A percentile compares a stretch with the other conserved stretches of the same genome.
Conservation (phyloP, 163 green algal genomes). For the Scenedesmus sp. region DNA sequence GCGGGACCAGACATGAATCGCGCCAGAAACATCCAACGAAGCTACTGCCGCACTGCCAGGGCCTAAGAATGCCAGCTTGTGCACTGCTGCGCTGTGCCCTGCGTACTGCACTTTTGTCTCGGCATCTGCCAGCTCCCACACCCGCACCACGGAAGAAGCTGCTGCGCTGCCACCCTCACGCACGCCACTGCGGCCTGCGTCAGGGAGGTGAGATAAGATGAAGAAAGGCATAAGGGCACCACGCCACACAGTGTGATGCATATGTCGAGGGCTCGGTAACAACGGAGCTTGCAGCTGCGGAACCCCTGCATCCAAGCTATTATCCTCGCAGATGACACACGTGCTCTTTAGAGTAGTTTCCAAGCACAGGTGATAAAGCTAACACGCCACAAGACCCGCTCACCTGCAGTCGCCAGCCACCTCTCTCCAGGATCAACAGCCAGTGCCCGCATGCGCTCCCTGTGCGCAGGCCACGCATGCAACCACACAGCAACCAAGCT, state of each 20-base stretch:
- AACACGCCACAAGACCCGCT: too few relatives aligned
- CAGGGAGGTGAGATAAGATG: not conserved
- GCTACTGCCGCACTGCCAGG: not conserved
- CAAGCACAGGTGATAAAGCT: too few relatives aligned
- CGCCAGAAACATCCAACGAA: slow-evolving; percentile 34
- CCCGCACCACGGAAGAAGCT: slow-evolving; percentile 48
- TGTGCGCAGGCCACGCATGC: too few relatives aligned
- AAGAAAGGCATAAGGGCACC: not conserved
- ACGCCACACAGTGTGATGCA: not conserved
- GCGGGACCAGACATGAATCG: slow-evolving; percentile 35
- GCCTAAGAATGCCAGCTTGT: not conserved
- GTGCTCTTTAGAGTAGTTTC: too few relatives aligned
- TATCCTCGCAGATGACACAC: too few relatives aligned
- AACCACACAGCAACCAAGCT: not conserved
- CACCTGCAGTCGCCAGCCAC: too few relatives aligned
- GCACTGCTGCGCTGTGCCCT: slow-evolving; percentile 40
- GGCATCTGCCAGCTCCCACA: slow-evolving; percentile 53
- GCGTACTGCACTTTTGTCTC: slow-evolving; percentile 57
- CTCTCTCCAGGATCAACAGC: too few relatives aligned
- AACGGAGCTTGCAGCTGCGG: too few relatives aligned
- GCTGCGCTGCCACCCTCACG: not conserved
- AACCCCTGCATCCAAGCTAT: too few relatives aligned
- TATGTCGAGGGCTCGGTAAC: too few relatives aligned
- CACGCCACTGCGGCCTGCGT: not conserved
- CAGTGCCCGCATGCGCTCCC: too few relatives aligned